phyloP scores from a whole-genome alignment of 331 rosid genomes.

The Telfairia occidentalis region DNA sequence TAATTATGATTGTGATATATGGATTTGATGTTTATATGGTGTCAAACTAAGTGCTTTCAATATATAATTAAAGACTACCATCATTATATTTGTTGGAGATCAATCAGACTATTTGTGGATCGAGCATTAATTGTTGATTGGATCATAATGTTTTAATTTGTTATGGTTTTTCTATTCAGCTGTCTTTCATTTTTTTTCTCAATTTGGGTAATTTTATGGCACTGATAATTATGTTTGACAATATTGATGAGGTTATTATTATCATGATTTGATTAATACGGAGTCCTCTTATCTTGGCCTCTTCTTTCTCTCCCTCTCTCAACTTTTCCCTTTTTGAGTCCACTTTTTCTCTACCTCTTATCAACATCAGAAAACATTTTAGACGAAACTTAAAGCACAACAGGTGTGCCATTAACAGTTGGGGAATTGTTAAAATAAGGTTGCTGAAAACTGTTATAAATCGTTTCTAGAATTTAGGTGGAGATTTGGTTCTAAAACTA shows the following conservation, averaged over 20 bases:
- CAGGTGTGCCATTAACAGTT: background rate
- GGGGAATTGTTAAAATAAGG: background rate
- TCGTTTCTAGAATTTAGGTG: background rate
- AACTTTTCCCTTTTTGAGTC: background rate
- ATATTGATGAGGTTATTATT: background rate
- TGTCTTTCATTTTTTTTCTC: background rate
- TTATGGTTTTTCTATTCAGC: background rate
- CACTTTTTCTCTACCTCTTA: background rate
- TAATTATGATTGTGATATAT: background rate
- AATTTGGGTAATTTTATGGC: background rate
- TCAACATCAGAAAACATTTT: background rate
- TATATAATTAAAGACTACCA: background rate
- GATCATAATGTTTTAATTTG: background rate
- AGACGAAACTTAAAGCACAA: background rate
- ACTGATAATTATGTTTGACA: background rate
- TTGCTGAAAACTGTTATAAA: background rate
- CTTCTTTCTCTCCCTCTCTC: background rate
- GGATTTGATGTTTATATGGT: constrained; percentile 8
- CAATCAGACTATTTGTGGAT: constrained; percentile 8
- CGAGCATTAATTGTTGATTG: constrained; percentile 4
- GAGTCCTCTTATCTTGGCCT: background rate
- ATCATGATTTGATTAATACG: background rate
- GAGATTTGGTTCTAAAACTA: background rate
- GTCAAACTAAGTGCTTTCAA: constrained; percentile 4
- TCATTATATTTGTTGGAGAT: background rate